Evolutionary conservation across 176 grass and related monocot species (phyloP), one percentile per base, ranked within the genome.

Genomic region (Areca catechu): DNA sequence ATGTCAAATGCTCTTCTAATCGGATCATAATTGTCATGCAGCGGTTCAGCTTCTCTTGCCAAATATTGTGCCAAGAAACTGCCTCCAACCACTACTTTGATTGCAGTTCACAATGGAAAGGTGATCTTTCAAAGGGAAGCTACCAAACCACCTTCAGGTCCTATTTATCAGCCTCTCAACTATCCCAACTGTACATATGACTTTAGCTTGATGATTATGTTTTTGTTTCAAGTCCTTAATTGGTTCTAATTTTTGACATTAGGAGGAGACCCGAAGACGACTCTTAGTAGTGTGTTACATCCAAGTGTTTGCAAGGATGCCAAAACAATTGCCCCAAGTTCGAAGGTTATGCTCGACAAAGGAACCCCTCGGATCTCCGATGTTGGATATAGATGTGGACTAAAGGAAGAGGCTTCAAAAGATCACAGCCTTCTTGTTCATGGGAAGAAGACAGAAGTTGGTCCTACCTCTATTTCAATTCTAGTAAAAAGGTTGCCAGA

Each of bases 21-120:
- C 19, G 10, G 19, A 49, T 19, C 7, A 69, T 62, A 16, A 10
- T 37, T 74, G 29, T 65, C 27, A 49, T 30, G 47, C 84, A 99
- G 94, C 51, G 78, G 81, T 12, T 73, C 83, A 58, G 75, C 81
- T 50, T 75, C 58, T 73, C 66, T 99, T 12, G 84, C 94, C 6
- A 93, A 89, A 79, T 99, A 99, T 72, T 93, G 88, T 58, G 81
- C 81, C 65, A 85, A 78, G 87, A 90, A 93, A 55, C 82, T 99
- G 6, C 93, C 93, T 67, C n/a, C 70, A 73, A 86, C 78, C 25
- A 86, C 81, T 71, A 68, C 70, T 59, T 24, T 99, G 59, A 73
- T 99, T 55, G 74, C 84, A 63, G 79, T 99, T 72, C 76, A 86
- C 30, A 76, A 88, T 63, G 84, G 84, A 63, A 92, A 93, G 72